phyloP scores from a whole-genome alignment of 257 asterid species.

The Ballota nigra region DNA sequence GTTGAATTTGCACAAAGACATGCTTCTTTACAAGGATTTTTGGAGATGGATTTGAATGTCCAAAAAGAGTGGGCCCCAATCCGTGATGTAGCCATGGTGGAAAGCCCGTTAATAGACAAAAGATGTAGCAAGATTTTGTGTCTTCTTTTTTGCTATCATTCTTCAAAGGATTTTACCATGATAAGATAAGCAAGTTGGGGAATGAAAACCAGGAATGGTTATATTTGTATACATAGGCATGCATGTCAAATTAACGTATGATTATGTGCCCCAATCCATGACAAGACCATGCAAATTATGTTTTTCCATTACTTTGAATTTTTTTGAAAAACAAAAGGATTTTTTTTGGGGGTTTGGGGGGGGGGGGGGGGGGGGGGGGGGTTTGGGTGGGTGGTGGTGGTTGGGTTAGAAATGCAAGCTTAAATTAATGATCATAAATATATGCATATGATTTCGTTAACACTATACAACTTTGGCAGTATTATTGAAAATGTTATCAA shows the following conservation, averaged over 20 bases:
- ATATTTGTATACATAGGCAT: background rate
- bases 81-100: slow-evolving; percentile 19
- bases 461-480: too few species aligned
- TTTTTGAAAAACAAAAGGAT: too few species aligned
- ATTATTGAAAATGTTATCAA: too few species aligned
- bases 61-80: slow-evolving; percentile 6
- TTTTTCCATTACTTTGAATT: background rate
- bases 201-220: slow-evolving; percentile 36
- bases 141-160: slow-evolving; percentile 19
- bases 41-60: slow-evolving; percentile 25
- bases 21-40: slow-evolving; percentile 8
- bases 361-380: too few species aligned
- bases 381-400: too few species aligned
- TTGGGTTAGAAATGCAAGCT: too few species aligned
- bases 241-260: background rate
- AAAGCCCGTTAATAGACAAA: slow-evolving; percentile 25
- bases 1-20: slow-evolving; percentile 19
- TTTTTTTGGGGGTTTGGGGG: background rate
- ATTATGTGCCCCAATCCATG: background rate
- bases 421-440: too few species aligned
- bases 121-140: background rate
- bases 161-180: slow-evolving; percentile 19
- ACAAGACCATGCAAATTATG: background rate
- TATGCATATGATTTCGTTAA: too few species aligned
- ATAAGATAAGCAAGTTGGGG: slow-evolving; percentile 36